Evolutionary conservation across 768 basidiomycete species (phyloP), one percentile per base, ranked within the genome.

Genomic region (Trametes maxima): DNA sequence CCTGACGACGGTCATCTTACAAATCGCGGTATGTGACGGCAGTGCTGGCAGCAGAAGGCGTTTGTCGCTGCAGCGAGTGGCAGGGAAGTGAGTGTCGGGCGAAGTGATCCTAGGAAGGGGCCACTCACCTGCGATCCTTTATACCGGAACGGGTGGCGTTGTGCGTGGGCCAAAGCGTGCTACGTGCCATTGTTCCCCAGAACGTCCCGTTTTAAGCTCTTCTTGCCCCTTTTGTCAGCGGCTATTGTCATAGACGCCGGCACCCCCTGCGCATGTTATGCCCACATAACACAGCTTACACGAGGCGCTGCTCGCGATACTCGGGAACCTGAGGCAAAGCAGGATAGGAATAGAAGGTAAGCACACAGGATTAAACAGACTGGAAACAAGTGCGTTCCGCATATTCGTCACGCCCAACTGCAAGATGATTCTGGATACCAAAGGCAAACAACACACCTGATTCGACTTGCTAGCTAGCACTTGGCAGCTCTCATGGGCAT

Each of bases 211-310:
- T 62, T 42, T 61, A 50, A 40, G 40, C 54, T 22, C 8, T 19
- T 28, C 54, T 7, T 51, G 33, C 56, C 44, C n/a, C 44, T 62
- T 62, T 57, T 47, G 55, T 62, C 51, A 57, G 56, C 48, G 24
- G 60, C 36, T 43, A 56, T 62, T 50, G 60, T 56, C 54, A 44
- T 25, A 62, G 61, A 33, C 61, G 61, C 61, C 61, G 56, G 55
- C 61, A 37, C 56, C 57, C 22, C 55, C 19, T 39, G 56, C 57
- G 48, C 61, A 54, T 51, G 56, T 53, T 47, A 40, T 43, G 55
- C 50, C 51, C 36, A 49, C 42, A 50, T 36, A 46, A 54, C 52
- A 58, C 50, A 57, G 50, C 45, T 37, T 43, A 14, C 39, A 42
- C 36, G 48, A 58, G 48, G 60, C 59, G 47, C 59, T 49, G 59